Evolutionary conservation across 2,329 filamentous ascomycete species (phyloP).

Genomic region (Teratosphaeria pseudoeucalypti): DNA sequence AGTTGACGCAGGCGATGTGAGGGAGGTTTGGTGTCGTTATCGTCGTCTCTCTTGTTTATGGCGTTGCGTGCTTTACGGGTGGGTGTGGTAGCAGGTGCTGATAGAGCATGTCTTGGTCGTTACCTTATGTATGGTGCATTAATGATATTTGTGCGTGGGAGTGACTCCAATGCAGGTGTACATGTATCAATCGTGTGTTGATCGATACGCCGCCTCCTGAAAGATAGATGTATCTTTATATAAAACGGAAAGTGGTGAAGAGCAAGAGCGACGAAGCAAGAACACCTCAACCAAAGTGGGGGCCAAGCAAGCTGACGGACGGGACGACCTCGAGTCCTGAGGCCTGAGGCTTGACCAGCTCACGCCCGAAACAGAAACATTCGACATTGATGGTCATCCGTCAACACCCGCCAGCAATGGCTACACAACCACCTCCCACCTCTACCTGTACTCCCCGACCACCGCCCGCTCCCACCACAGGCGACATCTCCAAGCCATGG

Average conservation of each 20-base stretch:
- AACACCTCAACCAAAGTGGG: not conserved
- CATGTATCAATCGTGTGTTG: not conserved
- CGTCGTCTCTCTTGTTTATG: not conserved
- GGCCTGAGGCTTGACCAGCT: not conserved
- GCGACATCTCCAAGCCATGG: constrained; percentile 7
- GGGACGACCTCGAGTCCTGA: not conserved
- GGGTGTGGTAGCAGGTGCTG: not conserved
- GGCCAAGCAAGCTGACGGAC: not conserved
- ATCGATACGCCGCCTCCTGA: not conserved
- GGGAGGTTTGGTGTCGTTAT: too few species aligned
- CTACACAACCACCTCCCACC: not conserved
- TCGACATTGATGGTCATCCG: not conserved
- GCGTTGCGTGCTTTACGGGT: not conserved
- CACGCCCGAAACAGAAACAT: not conserved
- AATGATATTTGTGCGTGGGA: too few species aligned
- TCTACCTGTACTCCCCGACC: not conserved
- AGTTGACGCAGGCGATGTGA: too few species aligned
- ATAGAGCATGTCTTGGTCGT: not conserved
- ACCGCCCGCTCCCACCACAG: not conserved
- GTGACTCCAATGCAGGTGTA: too few species aligned
- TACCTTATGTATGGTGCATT: not conserved
- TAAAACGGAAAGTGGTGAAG: not conserved
- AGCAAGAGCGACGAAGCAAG: not conserved
- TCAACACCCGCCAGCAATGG: not conserved
- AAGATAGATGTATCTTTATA: not conserved